Evolutionary conservation across 2,329 filamentous ascomycete species (phyloP).

Genomic region (Penicillium rolfsii): DNA sequence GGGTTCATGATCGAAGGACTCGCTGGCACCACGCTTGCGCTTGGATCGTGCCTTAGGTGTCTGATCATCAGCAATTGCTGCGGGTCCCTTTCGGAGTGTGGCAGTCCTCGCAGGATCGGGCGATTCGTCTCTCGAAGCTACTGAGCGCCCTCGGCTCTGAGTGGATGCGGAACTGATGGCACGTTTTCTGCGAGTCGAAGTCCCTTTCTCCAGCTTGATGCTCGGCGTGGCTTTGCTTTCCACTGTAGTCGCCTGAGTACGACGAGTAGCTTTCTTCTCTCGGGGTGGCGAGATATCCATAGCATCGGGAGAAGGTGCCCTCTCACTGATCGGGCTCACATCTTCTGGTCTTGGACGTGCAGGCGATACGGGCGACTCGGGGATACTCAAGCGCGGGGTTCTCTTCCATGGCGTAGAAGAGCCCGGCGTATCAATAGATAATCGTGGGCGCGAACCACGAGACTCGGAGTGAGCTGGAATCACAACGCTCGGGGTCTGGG

Average conservation of each 20-base stretch:
- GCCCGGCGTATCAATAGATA: constrained; percentile 45
- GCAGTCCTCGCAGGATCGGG: constrained; percentile 30
- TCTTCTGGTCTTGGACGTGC: constrained; percentile 47
- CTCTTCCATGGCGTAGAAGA: constrained; percentile 51
- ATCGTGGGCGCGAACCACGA: constrained; percentile 35
- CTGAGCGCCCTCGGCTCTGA: constrained; percentile 42
- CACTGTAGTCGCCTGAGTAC: constrained; percentile 28
- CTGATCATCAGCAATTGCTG: constrained; percentile 30
- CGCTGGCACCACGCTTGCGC: constrained; percentile 46
- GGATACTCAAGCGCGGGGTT: constrained; percentile 39
- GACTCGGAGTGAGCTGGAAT: constrained; percentile 32
- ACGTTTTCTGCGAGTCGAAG: constrained; percentile 32
- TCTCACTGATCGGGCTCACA: constrained; percentile 52
- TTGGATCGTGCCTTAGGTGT: constrained; percentile 39
- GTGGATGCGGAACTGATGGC: constrained; percentile 42
- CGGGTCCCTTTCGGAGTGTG: constrained; percentile 34
- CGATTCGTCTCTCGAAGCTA: constrained; percentile 40
- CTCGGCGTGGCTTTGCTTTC: constrained; percentile 20
- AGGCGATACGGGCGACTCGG: constrained; percentile 45
- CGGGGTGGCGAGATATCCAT: constrained; percentile 34
- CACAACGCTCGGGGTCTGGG: constrained; percentile 35
- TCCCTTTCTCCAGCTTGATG: constrained; percentile 34
- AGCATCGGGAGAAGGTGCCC: constrained; percentile 42
- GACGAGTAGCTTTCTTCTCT: constrained; percentile 26
- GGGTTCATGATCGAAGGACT: constrained; percentile 36